Conservation (phyloP, 2,329 filamentous ascomycete species). For the Rhinocladiella mackenziei region DNA sequence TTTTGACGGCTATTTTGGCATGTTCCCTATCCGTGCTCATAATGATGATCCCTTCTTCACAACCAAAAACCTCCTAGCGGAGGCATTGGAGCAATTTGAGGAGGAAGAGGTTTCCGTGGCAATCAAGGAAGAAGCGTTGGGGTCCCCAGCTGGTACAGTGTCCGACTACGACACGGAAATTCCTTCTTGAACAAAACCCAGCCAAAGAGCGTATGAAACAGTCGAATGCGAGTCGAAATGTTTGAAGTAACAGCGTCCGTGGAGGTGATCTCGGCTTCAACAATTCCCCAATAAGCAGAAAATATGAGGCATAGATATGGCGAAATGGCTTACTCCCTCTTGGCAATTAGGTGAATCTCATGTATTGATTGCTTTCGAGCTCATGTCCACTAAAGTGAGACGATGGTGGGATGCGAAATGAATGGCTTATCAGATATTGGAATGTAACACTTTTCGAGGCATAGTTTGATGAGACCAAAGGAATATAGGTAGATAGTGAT, state of each 20-base stretch:
- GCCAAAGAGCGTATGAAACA: too few relatives aligned
- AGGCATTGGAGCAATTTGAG: conserved; percentile 20
- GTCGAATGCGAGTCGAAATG: too few relatives aligned
- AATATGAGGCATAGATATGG: conserved; percentile 20
- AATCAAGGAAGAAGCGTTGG: conserved; percentile 1
- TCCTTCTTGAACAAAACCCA: not conserved
- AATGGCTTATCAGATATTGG: conserved; percentile 8
- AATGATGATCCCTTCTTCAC: conserved; percentile 23
- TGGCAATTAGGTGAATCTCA: conserved; percentile 22
- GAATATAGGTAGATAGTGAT: not conserved
- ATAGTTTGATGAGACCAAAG: conserved; percentile 10
- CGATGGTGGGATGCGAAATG: conserved; percentile 13
- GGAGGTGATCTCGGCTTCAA: conserved; percentile 6
- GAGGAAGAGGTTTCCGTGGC: conserved; percentile 3
- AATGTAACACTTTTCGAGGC: conserved; percentile 7
- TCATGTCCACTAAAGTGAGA: conserved; percentile 15
- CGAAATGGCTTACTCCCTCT: conserved; percentile 21
- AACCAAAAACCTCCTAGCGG: conserved; percentile 23
- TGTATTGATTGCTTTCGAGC: conserved; percentile 18
- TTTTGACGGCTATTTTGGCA: conserved; percentile 19
- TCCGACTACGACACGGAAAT: too few relatives aligned
- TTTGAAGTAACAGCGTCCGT: not conserved
- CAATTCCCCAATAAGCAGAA: conserved; percentile 11
- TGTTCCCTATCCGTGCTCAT: conserved; percentile 12
- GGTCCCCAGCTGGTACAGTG: conserved; percentile 1